These are phyloP conservation scores for Salmacisia buchloeana DNA, from an alignment of 1,284 basidiomycete genomes.

Conservation along the genomic window DNA sequence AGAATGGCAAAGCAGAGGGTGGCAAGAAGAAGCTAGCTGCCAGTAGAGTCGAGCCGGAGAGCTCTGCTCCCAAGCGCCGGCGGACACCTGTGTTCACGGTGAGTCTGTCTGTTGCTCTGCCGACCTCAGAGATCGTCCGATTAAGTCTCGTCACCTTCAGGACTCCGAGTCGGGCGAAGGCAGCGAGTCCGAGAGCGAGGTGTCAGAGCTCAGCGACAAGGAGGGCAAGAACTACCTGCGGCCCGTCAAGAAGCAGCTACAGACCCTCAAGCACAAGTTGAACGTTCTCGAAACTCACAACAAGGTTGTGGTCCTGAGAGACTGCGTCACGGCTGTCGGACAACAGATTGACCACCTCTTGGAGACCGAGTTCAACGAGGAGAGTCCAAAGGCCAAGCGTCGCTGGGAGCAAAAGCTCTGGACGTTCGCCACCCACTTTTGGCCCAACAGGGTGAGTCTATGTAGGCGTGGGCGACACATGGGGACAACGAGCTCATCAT, in stretches of 20 bases:
- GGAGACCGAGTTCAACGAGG: slow-evolving; percentile 61
- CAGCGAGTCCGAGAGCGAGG: background rate
- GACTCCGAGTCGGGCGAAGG: slow-evolving; percentile 52
- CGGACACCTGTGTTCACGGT: slow-evolving; percentile 2
- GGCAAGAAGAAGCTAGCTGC: background rate
- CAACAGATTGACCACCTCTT: slow-evolving; percentile 82
- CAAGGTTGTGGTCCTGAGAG: slow-evolving; percentile 90
- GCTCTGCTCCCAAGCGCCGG: slow-evolving; percentile 55
- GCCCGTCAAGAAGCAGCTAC: slow-evolving; percentile 94
- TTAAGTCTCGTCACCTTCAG: background rate
- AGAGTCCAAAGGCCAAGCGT: slow-evolving; percentile 69
- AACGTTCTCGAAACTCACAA: slow-evolving; percentile 87
- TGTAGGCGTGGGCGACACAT: background rate
- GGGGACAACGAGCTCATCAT: background rate
- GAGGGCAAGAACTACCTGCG: slow-evolving; percentile 91
- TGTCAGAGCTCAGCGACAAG: slow-evolving; percentile 75
- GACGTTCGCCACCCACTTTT: slow-evolving; percentile 79
- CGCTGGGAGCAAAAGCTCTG: slow-evolving; percentile 90
- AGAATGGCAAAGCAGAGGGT: background rate
- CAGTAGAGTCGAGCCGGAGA: slow-evolving; percentile 60
- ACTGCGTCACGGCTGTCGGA: slow-evolving; percentile 89
- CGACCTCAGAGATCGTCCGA: no score
- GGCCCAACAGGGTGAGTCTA: slow-evolving; percentile 74
- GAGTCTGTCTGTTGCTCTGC: background rate
- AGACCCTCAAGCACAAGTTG: slow-evolving; percentile 82